phyloP scores from a whole-genome alignment of 2,329 filamentous ascomycete species.

The Sarocladiaceae sp. region DNA sequence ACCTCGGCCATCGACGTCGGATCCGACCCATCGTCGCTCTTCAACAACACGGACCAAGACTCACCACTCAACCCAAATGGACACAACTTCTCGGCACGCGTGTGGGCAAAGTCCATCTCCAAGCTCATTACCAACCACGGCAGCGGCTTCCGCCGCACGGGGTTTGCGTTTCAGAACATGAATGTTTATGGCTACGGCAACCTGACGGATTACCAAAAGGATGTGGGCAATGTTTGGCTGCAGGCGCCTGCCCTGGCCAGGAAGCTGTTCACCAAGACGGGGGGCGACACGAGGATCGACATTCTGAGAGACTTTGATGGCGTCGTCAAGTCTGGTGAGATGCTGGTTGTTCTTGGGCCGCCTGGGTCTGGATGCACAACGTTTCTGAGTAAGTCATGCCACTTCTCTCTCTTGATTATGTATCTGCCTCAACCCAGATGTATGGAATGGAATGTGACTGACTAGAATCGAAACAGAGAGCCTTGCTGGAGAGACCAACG shows the following conservation, averaged over 20 bases:
- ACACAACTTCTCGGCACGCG: slow-evolving; percentile 42
- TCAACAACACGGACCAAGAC: slow-evolving; percentile 26
- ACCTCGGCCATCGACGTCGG: slow-evolving; percentile 29
- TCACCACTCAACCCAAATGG: slow-evolving; percentile 44
- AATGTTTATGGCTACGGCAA: slow-evolving; percentile 41
- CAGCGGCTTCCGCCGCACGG: slow-evolving; percentile 20
- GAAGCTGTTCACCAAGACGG: slow-evolving; percentile 36
- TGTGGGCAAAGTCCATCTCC: slow-evolving; percentile 25
- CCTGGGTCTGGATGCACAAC: slow-evolving; percentile 53
- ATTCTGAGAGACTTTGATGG: slow-evolving; percentile 45
- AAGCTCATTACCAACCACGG: slow-evolving; percentile 20
- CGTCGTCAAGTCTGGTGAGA: slow-evolving; percentile 44
- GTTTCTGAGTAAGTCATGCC: too few relatives aligned
- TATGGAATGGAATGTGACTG: too few relatives aligned
- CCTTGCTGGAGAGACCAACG: slow-evolving; percentile 75
- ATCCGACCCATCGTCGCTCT: slow-evolving; percentile 29
- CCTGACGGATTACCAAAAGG: slow-evolving; percentile 41
- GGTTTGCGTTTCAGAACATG: slow-evolving; percentile 38
- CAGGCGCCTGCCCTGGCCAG: slow-evolving; percentile 36
- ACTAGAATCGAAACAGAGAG: too few relatives aligned
- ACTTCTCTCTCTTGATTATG: too few relatives aligned
- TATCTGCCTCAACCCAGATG: too few relatives aligned
- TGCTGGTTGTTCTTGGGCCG: slow-evolving; percentile 49
- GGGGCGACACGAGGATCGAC: slow-evolving; percentile 21
- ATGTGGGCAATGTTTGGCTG: slow-evolving; percentile 39